Conservation (phyloP, 228 moss, liverwort and hornwort genomes). For the Sphagnum fallax region DNA sequence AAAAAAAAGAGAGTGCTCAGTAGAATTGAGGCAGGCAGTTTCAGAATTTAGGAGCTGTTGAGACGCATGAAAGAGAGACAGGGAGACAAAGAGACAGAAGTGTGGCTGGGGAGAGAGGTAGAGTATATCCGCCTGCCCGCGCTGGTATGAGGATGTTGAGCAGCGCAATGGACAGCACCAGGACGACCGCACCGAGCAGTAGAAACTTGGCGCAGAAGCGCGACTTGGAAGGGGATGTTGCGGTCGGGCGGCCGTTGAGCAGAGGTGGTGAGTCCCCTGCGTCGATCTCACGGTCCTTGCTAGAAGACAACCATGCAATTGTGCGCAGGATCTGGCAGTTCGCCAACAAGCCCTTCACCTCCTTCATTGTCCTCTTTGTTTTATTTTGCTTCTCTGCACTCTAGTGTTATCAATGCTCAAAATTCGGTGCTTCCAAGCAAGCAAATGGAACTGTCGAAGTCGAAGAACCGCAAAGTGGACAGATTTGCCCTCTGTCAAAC, state of each 20-base stretch:
- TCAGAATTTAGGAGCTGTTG: not conserved
- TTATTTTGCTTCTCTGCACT: constrained; percentile 16
- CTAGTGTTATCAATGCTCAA: constrained; percentile 51
- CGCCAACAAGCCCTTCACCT: not conserved
- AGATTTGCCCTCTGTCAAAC: constrained; percentile 22
- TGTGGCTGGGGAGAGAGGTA: not conserved
- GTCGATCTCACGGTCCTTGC: constrained; percentile 19
- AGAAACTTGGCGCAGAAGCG: constrained; percentile 32
- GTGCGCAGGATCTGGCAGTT: constrained; percentile 25
- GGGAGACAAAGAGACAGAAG: not conserved
- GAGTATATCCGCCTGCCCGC: not conserved
- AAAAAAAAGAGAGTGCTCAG: constrained; percentile 64
- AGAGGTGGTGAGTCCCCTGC: constrained; percentile 18
- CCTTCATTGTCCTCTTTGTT: not conserved
- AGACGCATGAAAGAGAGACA: too few species aligned
- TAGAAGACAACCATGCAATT: constrained; percentile 18
- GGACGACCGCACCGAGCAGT: constrained; percentile 14
- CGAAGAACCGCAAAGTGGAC: constrained; percentile 54
- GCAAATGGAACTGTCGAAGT: constrained; percentile 31
- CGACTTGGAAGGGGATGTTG: constrained; percentile 20
- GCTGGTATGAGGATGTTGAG: not conserved
- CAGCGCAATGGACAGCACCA: not conserved
- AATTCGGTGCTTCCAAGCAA: constrained; percentile 28
- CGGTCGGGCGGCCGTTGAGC: constrained; percentile 3
- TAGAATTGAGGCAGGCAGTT: constrained; percentile 24